Base-by-base conservation (phyloP, 371 early-diverging fungal genomes). In the Rhizomucor miehei region DNA sequence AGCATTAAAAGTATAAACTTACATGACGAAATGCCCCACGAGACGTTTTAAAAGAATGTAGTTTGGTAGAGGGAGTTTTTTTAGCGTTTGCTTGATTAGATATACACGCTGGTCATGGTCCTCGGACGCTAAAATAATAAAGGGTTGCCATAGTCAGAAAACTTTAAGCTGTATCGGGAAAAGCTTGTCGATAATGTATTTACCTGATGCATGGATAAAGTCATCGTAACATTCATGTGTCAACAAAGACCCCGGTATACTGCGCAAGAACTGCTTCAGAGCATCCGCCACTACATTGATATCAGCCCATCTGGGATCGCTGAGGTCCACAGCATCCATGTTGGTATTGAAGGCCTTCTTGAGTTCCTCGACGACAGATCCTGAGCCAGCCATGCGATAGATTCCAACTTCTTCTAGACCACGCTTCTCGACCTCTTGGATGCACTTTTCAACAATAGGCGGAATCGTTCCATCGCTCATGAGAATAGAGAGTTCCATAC, bases 261-360 rank as follows among this genome's bases (percentile, higher is more conserved):
- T 94, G 8, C 98, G 82, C 54, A 97, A 64, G 63, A 94, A 97
- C 64, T 91, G 95, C 67, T 97, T 97, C 60, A 96, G 68, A 34
- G 93, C 84, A 50, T 95, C 94, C 3, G 96, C 93, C 1, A 96
- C 80, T 1, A 90, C 86, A 67, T 92, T 91, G 65, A 91, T 90
- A 57, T 89, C 89, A 59, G 89, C 72, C 79, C 88, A 90, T 20
- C 84, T 81, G 20, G 89, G 85, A 9, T 71, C 63, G 40, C 73
- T 66, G 41, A 91, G 57, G 48, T 90, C 75, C 6, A 90, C 84
- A 2, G 66, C 64, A 0, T 73, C 63, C 0, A 76, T 71, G 36
- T 79, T 66, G 36, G 68, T 69, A 54, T 91, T 89, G 61, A 91
- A 89, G 50, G 66, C 66, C 12, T 59, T 55, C 24, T 82, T 74